Evolutionary conservation across 805 yeast genomes (phyloP).

Genomic region (Wilhelminamyces savonicus): DNA sequence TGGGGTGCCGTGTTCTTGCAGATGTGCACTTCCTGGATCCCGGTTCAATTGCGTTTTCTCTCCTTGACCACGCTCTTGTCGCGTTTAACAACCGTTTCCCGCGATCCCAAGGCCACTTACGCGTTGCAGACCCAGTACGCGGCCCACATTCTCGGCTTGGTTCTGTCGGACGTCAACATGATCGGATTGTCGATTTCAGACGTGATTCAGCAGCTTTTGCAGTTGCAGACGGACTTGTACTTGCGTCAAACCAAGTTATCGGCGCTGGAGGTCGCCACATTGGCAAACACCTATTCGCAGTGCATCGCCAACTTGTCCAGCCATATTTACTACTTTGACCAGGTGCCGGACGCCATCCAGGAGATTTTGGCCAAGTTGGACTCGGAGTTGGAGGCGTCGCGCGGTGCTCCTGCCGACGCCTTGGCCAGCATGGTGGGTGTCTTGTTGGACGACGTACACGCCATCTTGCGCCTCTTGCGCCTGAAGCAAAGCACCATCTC

Average conservation of each 20-base stretch:
- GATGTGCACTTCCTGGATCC: slow-evolving; percentile 69
- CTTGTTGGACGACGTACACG: slow-evolving; percentile 25
- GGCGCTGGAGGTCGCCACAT: slow-evolving; percentile 19
- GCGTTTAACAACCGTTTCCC: slow-evolving; percentile 17
- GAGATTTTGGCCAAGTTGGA: slow-evolving; percentile 51
- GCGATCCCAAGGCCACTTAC: slow-evolving; percentile 8
- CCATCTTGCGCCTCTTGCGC: slow-evolving; percentile 24
- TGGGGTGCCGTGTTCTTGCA: slow-evolving; percentile 60
- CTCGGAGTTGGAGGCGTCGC: slow-evolving; percentile 16
- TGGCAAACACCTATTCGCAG: slow-evolving; percentile 39
- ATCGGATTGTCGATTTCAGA: slow-evolving; percentile 85
- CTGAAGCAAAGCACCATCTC: slow-evolving; percentile 29
- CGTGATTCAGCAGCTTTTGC: slow-evolving; percentile 53
- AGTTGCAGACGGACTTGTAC: slow-evolving; percentile 38
- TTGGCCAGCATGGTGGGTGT: slow-evolving; percentile 12
- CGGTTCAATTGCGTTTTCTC: slow-evolving; percentile 69
- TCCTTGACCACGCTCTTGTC: slow-evolving; percentile 43
- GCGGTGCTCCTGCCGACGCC: slow-evolving; percentile 2
- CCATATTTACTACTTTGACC: slow-evolving; percentile 83
- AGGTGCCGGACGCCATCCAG: slow-evolving; percentile 71
- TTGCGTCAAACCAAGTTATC: slow-evolving; percentile 16
- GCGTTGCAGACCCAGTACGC: slow-evolving; percentile 35
- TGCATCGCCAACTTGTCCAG: slow-evolving; percentile 67
- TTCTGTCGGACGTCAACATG: slow-evolving; percentile 76
- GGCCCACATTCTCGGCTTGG: slow-evolving; percentile 46